Conservation (phyloP, 768 basidiomycete genomes). For the Pleurotus platypus region DNA sequence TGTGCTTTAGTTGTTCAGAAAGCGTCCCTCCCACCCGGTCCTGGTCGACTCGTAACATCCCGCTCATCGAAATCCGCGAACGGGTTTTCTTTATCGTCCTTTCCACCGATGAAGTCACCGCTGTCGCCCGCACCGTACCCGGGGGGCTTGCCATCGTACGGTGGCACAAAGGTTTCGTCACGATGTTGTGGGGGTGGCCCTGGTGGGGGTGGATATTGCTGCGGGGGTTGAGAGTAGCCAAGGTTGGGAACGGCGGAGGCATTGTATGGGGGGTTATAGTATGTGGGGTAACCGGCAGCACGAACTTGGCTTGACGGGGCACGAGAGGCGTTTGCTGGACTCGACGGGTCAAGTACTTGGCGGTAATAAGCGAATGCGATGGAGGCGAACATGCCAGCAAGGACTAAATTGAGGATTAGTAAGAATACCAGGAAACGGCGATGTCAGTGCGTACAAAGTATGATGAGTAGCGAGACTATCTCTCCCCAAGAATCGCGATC, state of each 20-base stretch:
- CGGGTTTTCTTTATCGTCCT: conserved; percentile 45
- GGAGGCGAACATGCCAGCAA: conserved; percentile 58
- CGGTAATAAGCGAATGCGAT: conserved; percentile 72
- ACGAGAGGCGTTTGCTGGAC: conserved; percentile 47
- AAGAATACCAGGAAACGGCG: not conserved
- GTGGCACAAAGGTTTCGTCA: conserved; percentile 32
- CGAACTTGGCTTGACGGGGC: conserved; percentile 38
- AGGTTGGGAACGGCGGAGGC: conserved; percentile 27
- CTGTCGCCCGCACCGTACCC: conserved; percentile 30
- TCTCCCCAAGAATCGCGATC: conserved; percentile 63
- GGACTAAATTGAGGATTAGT: conserved; percentile 31
- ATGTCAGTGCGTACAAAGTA: conserved; percentile 42
- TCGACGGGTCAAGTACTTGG: conserved; percentile 68
- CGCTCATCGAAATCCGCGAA: conserved; percentile 53
- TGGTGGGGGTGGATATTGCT: conserved; percentile 43
- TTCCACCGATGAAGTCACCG: conserved; percentile 21
- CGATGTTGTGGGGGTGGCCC: conserved; percentile 41
- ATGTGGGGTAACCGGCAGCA: conserved; percentile 36
- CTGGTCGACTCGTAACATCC: conserved; percentile 39
- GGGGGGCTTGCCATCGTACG: conserved; percentile 42
- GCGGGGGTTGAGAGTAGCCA: conserved; percentile 23
- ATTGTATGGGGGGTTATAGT: conserved; percentile 62
- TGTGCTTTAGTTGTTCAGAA: conserved; percentile 13
- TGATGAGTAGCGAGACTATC: conserved; percentile 60
- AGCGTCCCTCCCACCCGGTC: conserved; percentile 28